Percentiles rank a stretch among this genome's conserved stretches.
These are phyloP conservation scores for Trifolium pratense DNA, from an alignment of 306 rosid species.

Conservation along the genomic window DNA sequence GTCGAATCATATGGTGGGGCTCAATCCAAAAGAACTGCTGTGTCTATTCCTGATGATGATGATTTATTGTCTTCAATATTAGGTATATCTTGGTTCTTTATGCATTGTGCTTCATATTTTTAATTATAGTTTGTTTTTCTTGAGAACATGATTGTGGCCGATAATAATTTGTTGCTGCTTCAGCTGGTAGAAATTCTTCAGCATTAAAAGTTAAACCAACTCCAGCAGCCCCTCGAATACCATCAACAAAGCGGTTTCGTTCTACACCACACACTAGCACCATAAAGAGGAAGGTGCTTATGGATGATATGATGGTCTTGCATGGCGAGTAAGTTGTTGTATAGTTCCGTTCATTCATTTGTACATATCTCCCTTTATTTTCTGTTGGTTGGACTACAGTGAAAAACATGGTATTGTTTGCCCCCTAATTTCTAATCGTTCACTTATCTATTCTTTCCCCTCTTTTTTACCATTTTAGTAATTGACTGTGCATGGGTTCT, in stretches of 20 bases:
- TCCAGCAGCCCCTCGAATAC: slow-evolving; percentile 65
- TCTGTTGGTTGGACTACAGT: slow-evolving; percentile 13
- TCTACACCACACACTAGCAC: slow-evolving; percentile 61
- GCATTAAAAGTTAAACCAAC: slow-evolving; percentile 83
- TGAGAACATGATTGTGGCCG: slow-evolving; percentile 40
- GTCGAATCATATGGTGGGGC: slow-evolving; percentile 68
- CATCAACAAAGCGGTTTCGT: slow-evolving; percentile 63
- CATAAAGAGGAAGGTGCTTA: slow-evolving; percentile 87
- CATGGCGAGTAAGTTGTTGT: slow-evolving; percentile 94
- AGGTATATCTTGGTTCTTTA: slow-evolving; percentile 59
- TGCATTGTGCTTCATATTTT: slow-evolving; percentile 27
- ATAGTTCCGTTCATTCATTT: slow-evolving; percentile 35
- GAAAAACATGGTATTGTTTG: slow-evolving; percentile 31
- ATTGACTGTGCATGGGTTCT: slow-evolving; percentile 14
- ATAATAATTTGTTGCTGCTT: slow-evolving; percentile 46
- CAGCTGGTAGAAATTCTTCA: slow-evolving; percentile 92
- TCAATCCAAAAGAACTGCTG: slow-evolving; percentile 63
- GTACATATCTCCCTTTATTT: background rate
- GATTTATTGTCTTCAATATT: slow-evolving; percentile 95
- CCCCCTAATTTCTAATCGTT: slow-evolving; percentile 9
- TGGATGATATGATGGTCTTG: slow-evolving; percentile 96
- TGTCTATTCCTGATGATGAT: slow-evolving; percentile 89
- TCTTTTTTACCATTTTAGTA: slow-evolving; percentile 27
- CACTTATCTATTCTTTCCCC: slow-evolving; percentile 24
- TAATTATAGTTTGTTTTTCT: slow-evolving; percentile 7